phyloP scores from a whole-genome alignment of 805 yeast species.

The Nakazawaea sp. region DNA sequence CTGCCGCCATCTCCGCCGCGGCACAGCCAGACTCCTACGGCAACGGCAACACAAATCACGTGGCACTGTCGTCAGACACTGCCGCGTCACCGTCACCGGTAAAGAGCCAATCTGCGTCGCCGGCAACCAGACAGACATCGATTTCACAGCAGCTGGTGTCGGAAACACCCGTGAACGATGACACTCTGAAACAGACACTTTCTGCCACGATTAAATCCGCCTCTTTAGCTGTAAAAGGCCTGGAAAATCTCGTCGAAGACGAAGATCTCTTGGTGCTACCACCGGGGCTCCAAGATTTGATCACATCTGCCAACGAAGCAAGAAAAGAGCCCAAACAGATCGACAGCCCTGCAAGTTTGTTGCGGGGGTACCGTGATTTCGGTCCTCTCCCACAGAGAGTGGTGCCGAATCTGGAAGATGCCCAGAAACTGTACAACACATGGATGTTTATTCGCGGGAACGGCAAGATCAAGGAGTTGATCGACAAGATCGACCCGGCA shows the following conservation, averaged over 20 bases:
- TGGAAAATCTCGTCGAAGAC: constrained; percentile 4
- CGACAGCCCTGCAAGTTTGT: constrained; percentile 3
- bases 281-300: constrained; percentile 19
- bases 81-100: too few species aligned
- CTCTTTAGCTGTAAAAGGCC: constrained; percentile 1
- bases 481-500: constrained; percentile 8
- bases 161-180: not conserved
- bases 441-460: constrained; percentile 7
- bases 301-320: constrained; percentile 14
- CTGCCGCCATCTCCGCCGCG: constrained; percentile 8
- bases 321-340: constrained; percentile 4
- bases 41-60: too few species aligned
- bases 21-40: too few species aligned
- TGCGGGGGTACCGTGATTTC: constrained; percentile 9
- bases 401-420: constrained; percentile 6
- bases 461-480: constrained; percentile 7
- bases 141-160: too few species aligned
- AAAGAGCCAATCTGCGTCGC: too few species aligned
- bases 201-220: constrained; percentile 8
- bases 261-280: constrained; percentile 9
- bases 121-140: too few species aligned
- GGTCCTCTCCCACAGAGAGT: constrained; percentile 6
- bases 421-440: constrained; percentile 9
- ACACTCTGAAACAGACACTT: not conserved
- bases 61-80: too few species aligned